Evolutionary conservation across 106 monocot species (phyloP), one percentile per base, ranked within the genome.

Genomic region (Dendrobium officinale): DNA sequence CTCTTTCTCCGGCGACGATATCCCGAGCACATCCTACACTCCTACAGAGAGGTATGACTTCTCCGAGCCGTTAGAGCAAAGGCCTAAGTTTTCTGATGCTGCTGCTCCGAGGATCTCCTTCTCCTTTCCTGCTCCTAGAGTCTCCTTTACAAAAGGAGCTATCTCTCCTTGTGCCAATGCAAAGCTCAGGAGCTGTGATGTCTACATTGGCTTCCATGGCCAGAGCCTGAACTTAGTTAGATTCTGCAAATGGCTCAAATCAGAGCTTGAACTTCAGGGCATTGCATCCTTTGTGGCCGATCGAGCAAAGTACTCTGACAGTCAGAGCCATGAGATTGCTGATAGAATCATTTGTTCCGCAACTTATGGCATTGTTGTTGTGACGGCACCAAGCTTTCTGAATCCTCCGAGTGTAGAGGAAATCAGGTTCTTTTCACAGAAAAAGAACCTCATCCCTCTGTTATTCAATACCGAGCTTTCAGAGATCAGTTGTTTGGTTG

Each of bases 331-430:
- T 81, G 93, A 96, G 80, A 93, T 96, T 67, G 96, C 96, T 1
- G 96, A 96, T 61, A 81, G 96, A 73, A 92, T 96, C 56, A 93
- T 96, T 29, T 93, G 96, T 84, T 93, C 96, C 1, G 91, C 93
- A 1, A 77, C 81, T 8, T 88, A 84, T 16, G 96, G 96, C 7
- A 85, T 96, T 10, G 80, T 90, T 27, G 90, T 88, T 64, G 86
- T 90, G 22, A 93, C 91, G 6, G 74, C 85, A 5, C 88, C 91
- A 9, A 87, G 87, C 66, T 88, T 96, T 45, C 77, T 88, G 9
- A 92, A 92, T 74, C 88, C 90, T 45, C 80, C 87, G 76, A 92
- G 86, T 42, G 55, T 93, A 10, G 96, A 96, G 76, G 96, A 96
- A 76, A 86, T 96, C 58, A 84, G 88, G 48, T 93, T 96, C 85